Evolutionary conservation across 176 grass and related monocot species (phyloP).

Genomic region (Elaeis guineensis): DNA sequence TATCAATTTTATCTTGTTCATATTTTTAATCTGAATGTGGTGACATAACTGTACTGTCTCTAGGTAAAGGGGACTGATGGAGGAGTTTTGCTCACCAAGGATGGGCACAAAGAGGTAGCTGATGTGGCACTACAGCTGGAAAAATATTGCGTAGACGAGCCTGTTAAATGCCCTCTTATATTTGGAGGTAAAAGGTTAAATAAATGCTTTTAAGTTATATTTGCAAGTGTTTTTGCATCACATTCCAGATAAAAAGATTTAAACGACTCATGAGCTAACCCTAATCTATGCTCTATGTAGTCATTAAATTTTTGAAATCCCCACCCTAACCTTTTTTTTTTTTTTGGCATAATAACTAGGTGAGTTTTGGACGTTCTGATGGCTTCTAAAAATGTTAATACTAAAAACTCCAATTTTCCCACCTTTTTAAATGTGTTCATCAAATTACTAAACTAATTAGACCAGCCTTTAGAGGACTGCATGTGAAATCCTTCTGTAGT

Average conservation of each 20-base stretch:
- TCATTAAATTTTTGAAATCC: too few relatives aligned
- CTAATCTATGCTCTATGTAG: too few relatives aligned
- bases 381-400: too few relatives aligned
- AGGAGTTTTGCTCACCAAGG: conserved; percentile 44
- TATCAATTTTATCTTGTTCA: not conserved
- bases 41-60: not conserved
- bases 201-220: not conserved
- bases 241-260: not conserved
- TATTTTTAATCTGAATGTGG: not conserved
- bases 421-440: too few relatives aligned
- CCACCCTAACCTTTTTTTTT: too few relatives aligned
- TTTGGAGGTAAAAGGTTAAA: conserved; percentile 52
- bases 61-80: conserved; percentile 86
- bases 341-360: too few relatives aligned
- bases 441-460: too few relatives aligned
- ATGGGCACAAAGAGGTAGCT: conserved; percentile 61
- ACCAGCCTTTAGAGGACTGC: too few relatives aligned
- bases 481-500: too few relatives aligned
- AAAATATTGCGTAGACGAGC: conserved; percentile 64
- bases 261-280: not conserved
- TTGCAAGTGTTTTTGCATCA: not conserved
- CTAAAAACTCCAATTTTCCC: too few relatives aligned
- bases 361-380: too few relatives aligned
- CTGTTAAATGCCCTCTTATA: conserved; percentile 70
- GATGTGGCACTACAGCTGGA: conserved; percentile 43